These are phyloP conservation scores for Lachnellula willkommii DNA, from an alignment of 2,329 filamentous ascomycete genomes.

Conservation along the genomic window DNA sequence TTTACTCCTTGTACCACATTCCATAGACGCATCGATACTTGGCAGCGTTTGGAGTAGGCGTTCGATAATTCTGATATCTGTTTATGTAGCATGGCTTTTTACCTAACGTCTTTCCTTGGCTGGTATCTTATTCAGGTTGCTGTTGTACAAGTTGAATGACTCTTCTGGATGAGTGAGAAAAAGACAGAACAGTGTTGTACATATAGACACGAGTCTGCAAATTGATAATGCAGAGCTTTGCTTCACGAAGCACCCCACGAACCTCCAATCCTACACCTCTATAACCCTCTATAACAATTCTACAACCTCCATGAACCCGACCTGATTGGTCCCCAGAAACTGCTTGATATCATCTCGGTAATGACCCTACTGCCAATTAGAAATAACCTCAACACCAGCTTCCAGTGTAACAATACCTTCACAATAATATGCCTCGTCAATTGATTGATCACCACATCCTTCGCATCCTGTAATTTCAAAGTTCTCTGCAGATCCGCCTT, in stretches of 20 bases:
- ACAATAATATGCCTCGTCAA: slow-evolving; percentile 70
- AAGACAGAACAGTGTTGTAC: slow-evolving; percentile 18
- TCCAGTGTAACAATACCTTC: slow-evolving; percentile 47
- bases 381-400: background rate
- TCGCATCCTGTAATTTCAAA: slow-evolving; percentile 46
- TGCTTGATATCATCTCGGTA: slow-evolving; percentile 43
- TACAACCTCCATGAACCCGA: slow-evolving; percentile 2
- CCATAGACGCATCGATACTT: slow-evolving; percentile 29
- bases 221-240: slow-evolving; percentile 15
- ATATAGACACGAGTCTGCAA: slow-evolving; percentile 22
- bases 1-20: slow-evolving; percentile 26
- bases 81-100: slow-evolving; percentile 19
- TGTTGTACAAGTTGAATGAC: slow-evolving; percentile 24
- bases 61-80: slow-evolving; percentile 18
- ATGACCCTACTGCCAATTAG: slow-evolving; percentile 38
- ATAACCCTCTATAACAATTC: background rate
- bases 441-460: slow-evolving; percentile 43
- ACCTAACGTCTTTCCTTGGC: slow-evolving; percentile 14
- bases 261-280: background rate
- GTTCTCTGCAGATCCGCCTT: slow-evolving; percentile 56
- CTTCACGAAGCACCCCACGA: slow-evolving; percentile 12
- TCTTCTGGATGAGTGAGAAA: slow-evolving; percentile 10
- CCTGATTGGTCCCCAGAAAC: slow-evolving; percentile 38
- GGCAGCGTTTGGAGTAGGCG: slow-evolving; percentile 29
- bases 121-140: slow-evolving; percentile 6